phyloP scores from a whole-genome alignment of 441 rosid species.

The Populus hybrid region DNA sequence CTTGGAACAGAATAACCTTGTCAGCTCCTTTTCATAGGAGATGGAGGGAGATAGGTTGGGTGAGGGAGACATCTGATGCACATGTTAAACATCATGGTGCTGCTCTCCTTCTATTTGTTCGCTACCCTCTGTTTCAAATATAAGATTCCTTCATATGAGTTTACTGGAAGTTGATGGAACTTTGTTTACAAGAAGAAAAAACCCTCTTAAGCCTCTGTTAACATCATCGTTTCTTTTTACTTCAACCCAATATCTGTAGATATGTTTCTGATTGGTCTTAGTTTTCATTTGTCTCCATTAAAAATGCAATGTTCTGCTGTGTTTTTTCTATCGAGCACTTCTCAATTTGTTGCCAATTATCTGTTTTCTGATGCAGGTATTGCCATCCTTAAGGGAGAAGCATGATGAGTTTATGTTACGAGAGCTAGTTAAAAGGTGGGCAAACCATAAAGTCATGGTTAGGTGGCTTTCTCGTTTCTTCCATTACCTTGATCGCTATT shows the following conservation, averaged over 20 bases:
- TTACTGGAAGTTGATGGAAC: background rate
- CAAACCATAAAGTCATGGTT: conserved; percentile 92
- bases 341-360: background rate
- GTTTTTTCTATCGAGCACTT: background rate
- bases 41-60: background rate
- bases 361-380: conserved; percentile 44
- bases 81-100: background rate
- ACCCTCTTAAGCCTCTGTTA: background rate
- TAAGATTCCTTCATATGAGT: background rate
- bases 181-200: background rate
- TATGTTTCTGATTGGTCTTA: background rate
- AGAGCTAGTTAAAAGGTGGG: conserved; percentile 91
- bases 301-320: background rate
- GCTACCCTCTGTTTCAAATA: background rate
- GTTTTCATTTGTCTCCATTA: background rate
- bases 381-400: conserved; percentile 82
- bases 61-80: background rate
- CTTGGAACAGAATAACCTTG: background rate
- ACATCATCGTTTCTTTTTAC: background rate
- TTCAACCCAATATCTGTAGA: background rate
- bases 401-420: conserved; percentile 94
- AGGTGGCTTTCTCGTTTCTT: conserved; percentile 94
- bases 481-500: conserved; percentile 86
- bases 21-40: background rate
- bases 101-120: background rate